phyloP scores from a whole-genome alignment of 805 yeast species.

The Candida ulmi region DNA sequence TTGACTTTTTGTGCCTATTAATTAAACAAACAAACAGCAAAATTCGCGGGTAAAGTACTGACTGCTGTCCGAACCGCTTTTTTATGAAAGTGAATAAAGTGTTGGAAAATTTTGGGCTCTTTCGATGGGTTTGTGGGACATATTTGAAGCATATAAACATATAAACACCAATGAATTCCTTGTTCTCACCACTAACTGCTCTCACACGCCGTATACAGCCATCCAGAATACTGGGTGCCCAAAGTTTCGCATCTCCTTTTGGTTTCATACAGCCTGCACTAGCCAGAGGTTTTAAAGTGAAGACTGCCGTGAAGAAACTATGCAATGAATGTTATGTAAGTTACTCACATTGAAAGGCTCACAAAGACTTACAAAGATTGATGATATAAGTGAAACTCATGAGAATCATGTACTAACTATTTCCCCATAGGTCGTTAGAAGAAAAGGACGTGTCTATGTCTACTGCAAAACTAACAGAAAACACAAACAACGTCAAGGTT shows the following conservation, averaged over 20 bases:
- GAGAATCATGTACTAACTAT: background rate
- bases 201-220: constrained; percentile 16
- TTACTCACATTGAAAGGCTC: background rate
- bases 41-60: too few species aligned
- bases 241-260: constrained; percentile 9
- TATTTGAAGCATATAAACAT: too few species aligned
- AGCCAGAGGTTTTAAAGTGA: constrained; percentile 79
- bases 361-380: too few species aligned
- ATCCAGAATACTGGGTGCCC: constrained; percentile 11
- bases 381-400: too few species aligned
- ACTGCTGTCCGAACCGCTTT: too few species aligned
- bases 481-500: constrained; percentile 92
- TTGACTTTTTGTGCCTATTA: too few species aligned
- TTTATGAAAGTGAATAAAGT: too few species aligned
- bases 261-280: constrained; percentile 24
- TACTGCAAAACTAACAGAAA: constrained; percentile 89
- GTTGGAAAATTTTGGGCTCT: background rate
- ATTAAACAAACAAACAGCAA: too few species aligned
- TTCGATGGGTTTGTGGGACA: too few species aligned
- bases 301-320: constrained; percentile 89
- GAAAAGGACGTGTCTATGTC: constrained; percentile 92
- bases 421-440: constrained; percentile 60
- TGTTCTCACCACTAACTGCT: constrained; percentile 15
- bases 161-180: constrained; percentile 8
- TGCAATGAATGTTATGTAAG: constrained; percentile 78